These are phyloP conservation scores for Cyclotella distinguenda DNA, from an alignment of 108 stramenopile species.

Conservation along the genomic window DNA sequence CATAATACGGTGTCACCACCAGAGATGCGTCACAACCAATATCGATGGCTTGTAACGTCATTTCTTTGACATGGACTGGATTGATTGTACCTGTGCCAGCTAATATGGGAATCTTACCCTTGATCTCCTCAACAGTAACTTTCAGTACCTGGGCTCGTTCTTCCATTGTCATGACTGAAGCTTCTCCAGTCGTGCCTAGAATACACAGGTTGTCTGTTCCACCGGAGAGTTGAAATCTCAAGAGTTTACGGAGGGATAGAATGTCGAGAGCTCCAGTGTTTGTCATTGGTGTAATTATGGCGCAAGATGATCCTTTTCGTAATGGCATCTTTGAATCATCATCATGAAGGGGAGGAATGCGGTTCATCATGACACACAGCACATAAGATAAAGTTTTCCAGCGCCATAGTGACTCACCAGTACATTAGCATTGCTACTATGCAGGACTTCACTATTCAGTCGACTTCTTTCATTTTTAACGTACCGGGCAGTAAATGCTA, in stretches of 20 bases:
- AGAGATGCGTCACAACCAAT: conserved; percentile 88
- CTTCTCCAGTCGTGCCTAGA: conserved; percentile 94
- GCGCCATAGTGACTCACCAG: neutral
- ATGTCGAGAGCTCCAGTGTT: conserved; percentile 72
- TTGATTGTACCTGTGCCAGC: conserved; percentile 87
- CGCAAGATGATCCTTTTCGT: conserved; percentile 74
- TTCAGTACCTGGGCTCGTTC: conserved; percentile 78
- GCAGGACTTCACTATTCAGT: neutral
- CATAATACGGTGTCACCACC: conserved; percentile 93
- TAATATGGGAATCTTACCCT: conserved; percentile 73
- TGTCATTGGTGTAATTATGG: conserved; percentile 88
- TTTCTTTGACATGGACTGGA: conserved; percentile 63
- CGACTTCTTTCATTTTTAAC: neutral
- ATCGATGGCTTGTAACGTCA: conserved; percentile 85
- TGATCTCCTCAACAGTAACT: conserved; percentile 69
- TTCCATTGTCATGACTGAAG: conserved; percentile 69
- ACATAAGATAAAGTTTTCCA: no score
- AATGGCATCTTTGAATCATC: conserved; percentile 24
- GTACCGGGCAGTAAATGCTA: neutral
- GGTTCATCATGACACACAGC: neutral
- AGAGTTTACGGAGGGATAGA: conserved; percentile 57
- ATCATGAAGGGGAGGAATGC: neutral
- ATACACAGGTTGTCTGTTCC: conserved; percentile 89
- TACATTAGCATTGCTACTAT: conserved; percentile 15
- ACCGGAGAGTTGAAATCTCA: conserved; percentile 71